Evolutionary conservation across 2,329 filamentous ascomycete species (phyloP).

Genomic region (Ophioceras dolichostomum): DNA sequence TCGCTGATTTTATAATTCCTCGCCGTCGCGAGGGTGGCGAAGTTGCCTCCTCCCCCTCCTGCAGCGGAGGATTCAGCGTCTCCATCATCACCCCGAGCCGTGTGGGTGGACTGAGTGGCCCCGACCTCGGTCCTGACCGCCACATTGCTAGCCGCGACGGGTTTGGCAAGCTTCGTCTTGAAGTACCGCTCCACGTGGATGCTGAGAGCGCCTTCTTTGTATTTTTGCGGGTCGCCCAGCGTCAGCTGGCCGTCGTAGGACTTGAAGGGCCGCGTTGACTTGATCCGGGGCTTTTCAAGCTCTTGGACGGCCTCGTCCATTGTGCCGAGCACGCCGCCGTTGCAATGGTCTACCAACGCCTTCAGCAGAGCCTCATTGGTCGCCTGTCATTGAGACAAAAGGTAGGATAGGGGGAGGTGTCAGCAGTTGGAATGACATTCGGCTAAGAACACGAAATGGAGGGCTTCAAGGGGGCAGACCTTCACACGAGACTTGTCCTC

Average conservation of each 20-base stretch:
- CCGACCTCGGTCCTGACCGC: constrained; percentile 42
- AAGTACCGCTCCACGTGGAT: constrained; percentile 90
- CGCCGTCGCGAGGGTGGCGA: constrained; percentile 64
- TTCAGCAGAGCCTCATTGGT: constrained; percentile 61
- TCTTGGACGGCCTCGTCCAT: constrained; percentile 75
- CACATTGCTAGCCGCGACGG: constrained; percentile 68
- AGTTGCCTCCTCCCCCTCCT: constrained; percentile 17
- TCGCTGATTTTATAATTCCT: constrained; percentile 75
- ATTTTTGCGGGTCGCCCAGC: constrained; percentile 64
- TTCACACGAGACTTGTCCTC: constrained; percentile 68
- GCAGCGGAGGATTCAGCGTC: not conserved
- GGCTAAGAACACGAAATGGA: not conserved
- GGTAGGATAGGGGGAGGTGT: too few species aligned
- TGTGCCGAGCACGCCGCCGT: constrained; percentile 64
- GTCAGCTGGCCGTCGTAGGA: constrained; percentile 71
- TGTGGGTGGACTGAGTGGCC: constrained; percentile 37
- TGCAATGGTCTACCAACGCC: constrained; percentile 52
- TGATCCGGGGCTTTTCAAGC: constrained; percentile 64
- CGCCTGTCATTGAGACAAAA: constrained; percentile 25
- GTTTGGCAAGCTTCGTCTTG: constrained; percentile 64
- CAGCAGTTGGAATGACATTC: too few species aligned
- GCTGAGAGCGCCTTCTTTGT: constrained; percentile 54
- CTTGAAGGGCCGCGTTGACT: constrained; percentile 61
- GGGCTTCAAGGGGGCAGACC: constrained; percentile 34
- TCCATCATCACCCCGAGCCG: constrained; percentile 19